These are phyloP conservation scores for Priceomyces carsonii DNA, from an alignment of 805 yeast genomes.

Conservation along the genomic window DNA sequence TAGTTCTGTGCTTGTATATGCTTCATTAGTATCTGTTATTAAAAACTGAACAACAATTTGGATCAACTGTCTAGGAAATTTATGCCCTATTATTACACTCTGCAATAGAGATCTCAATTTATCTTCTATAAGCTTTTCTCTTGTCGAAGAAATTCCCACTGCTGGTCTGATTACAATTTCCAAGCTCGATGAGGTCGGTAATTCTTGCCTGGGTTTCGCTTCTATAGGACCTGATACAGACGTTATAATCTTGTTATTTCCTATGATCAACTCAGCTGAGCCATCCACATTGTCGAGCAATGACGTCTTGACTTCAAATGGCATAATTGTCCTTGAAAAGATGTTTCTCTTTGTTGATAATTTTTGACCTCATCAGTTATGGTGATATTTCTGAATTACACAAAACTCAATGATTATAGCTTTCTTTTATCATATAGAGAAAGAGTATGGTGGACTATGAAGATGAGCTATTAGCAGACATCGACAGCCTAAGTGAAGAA, in stretches of 20 bases:
- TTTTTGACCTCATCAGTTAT: constrained; percentile 7
- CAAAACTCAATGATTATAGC: not conserved
- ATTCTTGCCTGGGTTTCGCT: constrained; percentile 76
- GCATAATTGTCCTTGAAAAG: constrained; percentile 8
- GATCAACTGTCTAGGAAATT: constrained; percentile 73
- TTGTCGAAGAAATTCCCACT: constrained; percentile 67
- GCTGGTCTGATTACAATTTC: constrained; percentile 82
- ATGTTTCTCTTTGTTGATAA: constrained; percentile 3
- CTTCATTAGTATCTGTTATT: constrained; percentile 26
- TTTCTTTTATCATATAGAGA: not conserved
- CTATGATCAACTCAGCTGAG: constrained; percentile 60
- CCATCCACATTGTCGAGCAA: constrained; percentile 73
- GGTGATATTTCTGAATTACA: not conserved
- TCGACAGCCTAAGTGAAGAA: constrained; percentile 27
- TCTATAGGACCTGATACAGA: constrained; percentile 93
- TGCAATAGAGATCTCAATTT: constrained; percentile 62
- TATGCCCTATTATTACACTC: constrained; percentile 56
- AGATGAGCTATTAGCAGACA: constrained; percentile 42
- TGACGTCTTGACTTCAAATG: constrained; percentile 22
- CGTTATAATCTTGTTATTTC: constrained; percentile 58
- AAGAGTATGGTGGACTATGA: constrained; percentile 35
- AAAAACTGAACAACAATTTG: constrained; percentile 45
- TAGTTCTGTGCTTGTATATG: constrained; percentile 50
- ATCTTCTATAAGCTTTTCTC: constrained; percentile 78
- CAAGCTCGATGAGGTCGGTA: constrained; percentile 73